A percentile compares a stretch with the other conserved stretches of the same genome.
phyloP scores from a whole-genome alignment of 495 filamentous ascomycete genomes.

The Penicillium longicatenatum region DNA sequence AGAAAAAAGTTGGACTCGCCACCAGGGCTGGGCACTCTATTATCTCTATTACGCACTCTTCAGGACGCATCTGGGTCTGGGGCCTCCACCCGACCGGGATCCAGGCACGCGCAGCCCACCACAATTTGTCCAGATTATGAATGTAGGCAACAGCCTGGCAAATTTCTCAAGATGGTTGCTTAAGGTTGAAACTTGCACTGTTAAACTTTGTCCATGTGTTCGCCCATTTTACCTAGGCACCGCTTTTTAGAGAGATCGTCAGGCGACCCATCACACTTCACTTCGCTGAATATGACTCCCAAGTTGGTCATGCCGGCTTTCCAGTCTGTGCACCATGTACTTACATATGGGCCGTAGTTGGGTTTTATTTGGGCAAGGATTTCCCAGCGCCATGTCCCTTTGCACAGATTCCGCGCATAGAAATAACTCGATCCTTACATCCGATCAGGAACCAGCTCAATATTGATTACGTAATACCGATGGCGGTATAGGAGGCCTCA shows the following conservation, averaged over 20 bases:
- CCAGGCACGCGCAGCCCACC: conserved; percentile 6
- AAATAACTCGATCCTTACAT: not conserved
- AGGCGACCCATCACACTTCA: not conserved
- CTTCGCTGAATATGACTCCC: not conserved
- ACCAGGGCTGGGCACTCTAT: not conserved
- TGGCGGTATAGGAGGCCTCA: not conserved
- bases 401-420: not conserved
- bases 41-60: not conserved
- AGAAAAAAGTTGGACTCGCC: conserved; percentile 1
- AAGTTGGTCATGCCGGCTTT: not conserved
- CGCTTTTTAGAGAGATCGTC: not conserved
- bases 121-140: not conserved
- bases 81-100: conserved; percentile 13
- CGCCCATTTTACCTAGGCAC: not conserved
- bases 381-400: not conserved
- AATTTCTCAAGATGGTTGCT: not conserved
- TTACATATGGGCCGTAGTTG: not conserved
- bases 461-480: not conserved
- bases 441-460: not conserved
- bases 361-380: not conserved
- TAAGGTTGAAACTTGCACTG: not conserved
- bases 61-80: not conserved
- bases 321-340: not conserved
- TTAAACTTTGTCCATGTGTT: not conserved
- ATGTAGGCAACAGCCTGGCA: conserved; percentile 5